Conservation (phyloP, 345 rosid species). For the Camelina sativa region DNA sequence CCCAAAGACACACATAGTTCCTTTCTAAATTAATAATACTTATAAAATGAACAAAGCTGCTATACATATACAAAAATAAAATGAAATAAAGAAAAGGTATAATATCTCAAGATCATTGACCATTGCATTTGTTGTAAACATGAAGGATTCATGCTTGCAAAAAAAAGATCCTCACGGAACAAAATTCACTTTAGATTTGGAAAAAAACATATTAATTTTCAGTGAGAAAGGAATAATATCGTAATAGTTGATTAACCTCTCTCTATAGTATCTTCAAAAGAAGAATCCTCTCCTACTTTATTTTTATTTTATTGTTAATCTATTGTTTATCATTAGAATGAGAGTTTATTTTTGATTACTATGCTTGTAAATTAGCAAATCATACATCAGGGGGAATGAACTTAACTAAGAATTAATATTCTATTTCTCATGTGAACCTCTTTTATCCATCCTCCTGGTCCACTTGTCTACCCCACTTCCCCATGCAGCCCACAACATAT, state of each 20-base stretch:
- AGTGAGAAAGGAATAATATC: conserved; percentile 22
- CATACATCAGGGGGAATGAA: conserved; percentile 37
- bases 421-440: conserved; percentile 33
- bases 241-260: background rate
- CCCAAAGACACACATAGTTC: background rate
- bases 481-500: conserved; percentile 42
- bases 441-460: conserved; percentile 18
- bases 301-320: background rate
- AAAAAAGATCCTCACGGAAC: conserved; percentile 27
- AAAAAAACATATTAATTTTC: background rate
- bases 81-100: conserved; percentile 4
- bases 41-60: background rate
- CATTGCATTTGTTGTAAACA: conserved; percentile 16
- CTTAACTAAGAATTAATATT: conserved; percentile 15
- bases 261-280: background rate
- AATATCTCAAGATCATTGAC: conserved; percentile 9
- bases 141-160: conserved; percentile 18
- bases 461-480: conserved; percentile 29
- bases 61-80: background rate
- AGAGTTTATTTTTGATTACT: background rate
- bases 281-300: background rate
- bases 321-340: background rate
- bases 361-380: conserved; percentile 6
- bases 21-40: background rate
- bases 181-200: background rate